phyloP scores from a whole-genome alignment of 139 green algal genomes.

The Mesostigma viride region DNA sequence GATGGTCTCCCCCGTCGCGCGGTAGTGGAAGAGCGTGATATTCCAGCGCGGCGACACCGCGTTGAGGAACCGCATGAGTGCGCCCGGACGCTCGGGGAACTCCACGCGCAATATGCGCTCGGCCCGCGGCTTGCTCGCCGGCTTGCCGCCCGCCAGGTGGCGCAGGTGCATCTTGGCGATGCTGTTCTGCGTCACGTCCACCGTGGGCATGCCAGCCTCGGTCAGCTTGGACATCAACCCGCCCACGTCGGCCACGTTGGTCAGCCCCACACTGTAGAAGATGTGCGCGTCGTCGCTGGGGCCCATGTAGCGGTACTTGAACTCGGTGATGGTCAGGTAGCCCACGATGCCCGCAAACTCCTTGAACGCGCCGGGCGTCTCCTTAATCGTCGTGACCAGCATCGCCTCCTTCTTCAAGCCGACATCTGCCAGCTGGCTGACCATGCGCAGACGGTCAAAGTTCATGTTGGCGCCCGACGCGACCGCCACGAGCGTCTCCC shows the following conservation, averaged over 20 bases:
- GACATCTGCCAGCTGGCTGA: constrained; percentile 84
- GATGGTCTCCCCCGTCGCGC: too few relatives aligned
- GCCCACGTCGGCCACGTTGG: constrained; percentile 14
- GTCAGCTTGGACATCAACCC: constrained; percentile 54
- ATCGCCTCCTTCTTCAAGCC: constrained; percentile 69
- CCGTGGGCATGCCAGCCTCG: constrained; percentile 41
- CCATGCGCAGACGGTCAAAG: constrained; percentile 87
- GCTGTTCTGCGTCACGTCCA: constrained; percentile 59
- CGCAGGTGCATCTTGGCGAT: constrained; percentile 71
- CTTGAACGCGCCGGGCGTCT: constrained; percentile 45
- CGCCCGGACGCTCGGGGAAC: constrained; percentile 83
- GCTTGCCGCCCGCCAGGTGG: constrained; percentile 82
- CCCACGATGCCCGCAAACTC: constrained; percentile 22
- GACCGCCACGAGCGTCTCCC: constrained; percentile 40
- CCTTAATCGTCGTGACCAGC: constrained; percentile 71
- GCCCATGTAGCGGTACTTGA: constrained; percentile 75
- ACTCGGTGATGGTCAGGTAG: constrained; percentile 66
- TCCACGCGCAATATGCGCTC: constrained; percentile 65
- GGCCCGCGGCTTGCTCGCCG: constrained; percentile 64
- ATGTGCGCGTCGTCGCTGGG: constrained; percentile 12
- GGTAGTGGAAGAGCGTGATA: constrained; percentile 96
- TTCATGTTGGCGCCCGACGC: constrained; percentile 85
- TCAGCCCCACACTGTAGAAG: constrained; percentile 27
- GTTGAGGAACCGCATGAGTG: constrained; percentile 70
- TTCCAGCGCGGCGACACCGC: constrained; percentile 67